Base-by-base conservation (phyloP, 768 basidiomycete species). In the Suillus plorans region DNA sequence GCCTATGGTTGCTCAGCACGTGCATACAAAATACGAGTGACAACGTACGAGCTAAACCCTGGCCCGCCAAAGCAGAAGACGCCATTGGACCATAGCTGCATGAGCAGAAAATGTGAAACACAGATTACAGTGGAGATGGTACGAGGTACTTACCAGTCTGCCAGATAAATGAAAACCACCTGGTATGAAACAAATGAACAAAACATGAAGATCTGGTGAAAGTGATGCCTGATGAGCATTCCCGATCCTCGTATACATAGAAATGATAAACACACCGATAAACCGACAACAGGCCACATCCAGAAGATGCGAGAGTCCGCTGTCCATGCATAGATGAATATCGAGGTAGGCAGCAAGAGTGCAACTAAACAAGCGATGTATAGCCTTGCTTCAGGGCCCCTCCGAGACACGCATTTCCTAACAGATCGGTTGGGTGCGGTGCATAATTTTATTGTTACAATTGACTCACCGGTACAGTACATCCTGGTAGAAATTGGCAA, bases 241-340 rank as follows among this genome's bases (percentile, higher is more conserved):
- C 31, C n/a, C n/a, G 36, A 14, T 39, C 25, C 16, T n/a, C 28
- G 8, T 34, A 2, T 1, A 22, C 34, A 44, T 53, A 10, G 36
- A 34, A 31, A 28, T 36, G 12, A 52, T 41, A 41, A 44, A 69
- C 56, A 60, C 42, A 16, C 45, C 18, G 36, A 50, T 36, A 62
- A 55, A 18, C 61, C 61, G 3, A 73, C 67, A n/a, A 66, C 49
- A 6, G 71, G 69, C 67, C 67, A 86, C 49, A 89, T 84, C 89
- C 90, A 92, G 62, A 81, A 85, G 2, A 89, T 78, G 8, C 67
- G 66, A 1, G 80, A 67, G 63, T 81, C 84, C 18, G 86, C 83
- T 25, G 86, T 85, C 85, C 88, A 90, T 0, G 87, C 89, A 71
- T 87, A 92, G 45, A 91, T 85, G 74, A 90, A 85, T 82, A 89